Conservation (phyloP, 1,139 yeast species). For the Lodderomyces oxycetoniae region DNA sequence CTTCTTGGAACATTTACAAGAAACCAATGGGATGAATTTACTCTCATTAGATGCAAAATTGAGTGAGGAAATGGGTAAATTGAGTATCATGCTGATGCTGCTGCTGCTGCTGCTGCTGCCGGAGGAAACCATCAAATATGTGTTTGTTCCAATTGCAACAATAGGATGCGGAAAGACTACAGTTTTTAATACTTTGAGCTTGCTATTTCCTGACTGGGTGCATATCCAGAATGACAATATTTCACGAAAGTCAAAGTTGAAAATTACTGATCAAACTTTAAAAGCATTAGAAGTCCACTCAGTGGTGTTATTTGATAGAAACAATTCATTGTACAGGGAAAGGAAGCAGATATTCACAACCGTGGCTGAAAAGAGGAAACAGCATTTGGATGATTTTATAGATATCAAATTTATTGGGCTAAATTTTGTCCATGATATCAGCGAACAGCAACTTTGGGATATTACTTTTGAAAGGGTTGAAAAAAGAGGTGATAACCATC, state of each 20-base stretch:
- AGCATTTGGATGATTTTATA: conserved; percentile 27
- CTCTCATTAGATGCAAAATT: conserved; percentile 21
- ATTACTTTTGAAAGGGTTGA: conserved; percentile 59
- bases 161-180: conserved; percentile 97
- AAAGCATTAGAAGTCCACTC: conserved; percentile 27
- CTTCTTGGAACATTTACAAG: conserved; percentile 48
- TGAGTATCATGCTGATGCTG: conserved; percentile 10
- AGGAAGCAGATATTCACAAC: conserved; percentile 62
- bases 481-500: conserved; percentile 84
- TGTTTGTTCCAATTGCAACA: conserved; percentile 80
- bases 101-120: no score
- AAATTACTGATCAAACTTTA: conserved; percentile 49
- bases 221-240: conserved; percentile 87
- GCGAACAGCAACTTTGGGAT: conserved; percentile 35
- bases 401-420: conserved; percentile 55
- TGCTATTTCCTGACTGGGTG: conserved; percentile 60
- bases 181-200: conserved; percentile 54
- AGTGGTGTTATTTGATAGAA: conserved; percentile 76
- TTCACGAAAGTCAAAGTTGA: conserved; percentile 43
- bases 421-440: conserved; percentile 48
- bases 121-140: conserved; percentile 37
- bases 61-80: conserved; percentile 12
- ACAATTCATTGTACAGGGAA: conserved; percentile 71
- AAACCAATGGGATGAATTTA: conserved; percentile 31
- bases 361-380: conserved; percentile 37